These are phyloP conservation scores for Aspergillus pseudoviridinutans DNA, from an alignment of 2,329 filamentous ascomycete species.

Conservation along the genomic window DNA sequence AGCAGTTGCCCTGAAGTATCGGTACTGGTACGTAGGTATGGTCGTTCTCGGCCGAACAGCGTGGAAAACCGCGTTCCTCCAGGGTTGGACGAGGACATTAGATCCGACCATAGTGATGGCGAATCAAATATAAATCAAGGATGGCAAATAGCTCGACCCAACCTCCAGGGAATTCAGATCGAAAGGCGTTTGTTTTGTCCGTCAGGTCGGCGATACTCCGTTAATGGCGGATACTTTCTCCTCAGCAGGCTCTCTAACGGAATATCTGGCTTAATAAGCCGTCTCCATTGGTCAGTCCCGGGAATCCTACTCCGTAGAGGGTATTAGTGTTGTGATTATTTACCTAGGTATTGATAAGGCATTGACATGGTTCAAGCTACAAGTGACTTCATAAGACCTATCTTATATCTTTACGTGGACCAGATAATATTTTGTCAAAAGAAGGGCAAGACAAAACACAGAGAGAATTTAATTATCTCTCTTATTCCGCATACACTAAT, in stretches of 20 bases:
- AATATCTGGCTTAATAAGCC: not conserved
- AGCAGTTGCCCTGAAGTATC: slow-evolving; percentile 20
- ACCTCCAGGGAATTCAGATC: not conserved
- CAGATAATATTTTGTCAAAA: too few relatives aligned
- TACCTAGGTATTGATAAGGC: too few relatives aligned
- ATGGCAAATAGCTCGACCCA: not conserved
- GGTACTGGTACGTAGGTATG: slow-evolving; percentile 10
- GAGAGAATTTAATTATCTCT: too few relatives aligned
- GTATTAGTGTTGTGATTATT: not conserved
- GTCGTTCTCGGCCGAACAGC: slow-evolving; percentile 9
- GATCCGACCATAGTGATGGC: slow-evolving; percentile 17
- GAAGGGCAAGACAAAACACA: too few relatives aligned
- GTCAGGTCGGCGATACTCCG: not conserved
- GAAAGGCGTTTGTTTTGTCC: not conserved
- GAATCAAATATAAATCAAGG: not conserved
- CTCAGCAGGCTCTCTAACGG: too few relatives aligned
- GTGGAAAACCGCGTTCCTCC: slow-evolving; percentile 14
- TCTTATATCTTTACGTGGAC: too few relatives aligned
- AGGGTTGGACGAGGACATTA: slow-evolving; percentile 10
- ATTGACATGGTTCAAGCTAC: too few relatives aligned
- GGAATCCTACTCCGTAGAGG: too few relatives aligned
- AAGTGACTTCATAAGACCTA: too few relatives aligned
- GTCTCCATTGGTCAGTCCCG: not conserved
- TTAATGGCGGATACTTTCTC: not conserved
- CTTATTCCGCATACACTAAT: too few relatives aligned